Percentiles rank a stretch among this genome's conserved stretches.
Conservation (phyloP, 192 early-diverging fungal species). For the Backusella parvicylindrica region DNA sequence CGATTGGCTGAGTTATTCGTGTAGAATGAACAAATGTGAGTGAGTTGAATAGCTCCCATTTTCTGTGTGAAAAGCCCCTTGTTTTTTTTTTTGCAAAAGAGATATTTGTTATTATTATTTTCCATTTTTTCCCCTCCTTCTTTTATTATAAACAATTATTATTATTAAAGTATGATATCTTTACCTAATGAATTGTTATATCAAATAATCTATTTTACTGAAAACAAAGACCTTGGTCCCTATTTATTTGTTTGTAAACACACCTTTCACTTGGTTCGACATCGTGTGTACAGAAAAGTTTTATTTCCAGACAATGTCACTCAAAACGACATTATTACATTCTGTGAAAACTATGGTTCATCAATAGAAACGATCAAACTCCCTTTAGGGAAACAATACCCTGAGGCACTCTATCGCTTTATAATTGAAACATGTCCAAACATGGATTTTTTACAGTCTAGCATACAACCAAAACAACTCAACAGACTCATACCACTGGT, state of each 20-base stretch:
- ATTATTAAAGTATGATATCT: neutral
- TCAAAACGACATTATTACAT: conserved; percentile 11
- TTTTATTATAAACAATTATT: neutral
- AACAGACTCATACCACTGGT: neutral
- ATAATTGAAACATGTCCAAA: conserved; percentile 17
- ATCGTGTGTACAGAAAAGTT: conserved; percentile 11
- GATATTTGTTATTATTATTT: neutral
- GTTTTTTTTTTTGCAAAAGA: no score
- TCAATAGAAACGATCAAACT: conserved; percentile 20
- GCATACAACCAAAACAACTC: conserved; percentile 21
- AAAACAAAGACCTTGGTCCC: neutral
- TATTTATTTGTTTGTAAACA: conserved; percentile 22
- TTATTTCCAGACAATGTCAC: conserved; percentile 23
- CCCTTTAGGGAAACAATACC: conserved; percentile 1
- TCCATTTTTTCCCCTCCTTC: neutral
- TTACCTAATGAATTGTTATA: conserved; percentile 31
- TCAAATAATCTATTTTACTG: conserved; percentile 11
- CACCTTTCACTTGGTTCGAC: conserved; percentile 15
- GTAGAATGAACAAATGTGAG: neutral
- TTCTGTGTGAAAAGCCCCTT: neutral
- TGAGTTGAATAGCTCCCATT: neutral
- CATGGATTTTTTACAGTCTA: conserved; percentile 19
- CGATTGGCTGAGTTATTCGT: no score
- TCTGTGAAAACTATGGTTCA: conserved; percentile 22
- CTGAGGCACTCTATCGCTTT: conserved; percentile 7